Evolutionary conservation across 2,329 filamentous ascomycete species (phyloP), one percentile per base, ranked within the genome.

Genomic region (Clathrospora elynae): DNA sequence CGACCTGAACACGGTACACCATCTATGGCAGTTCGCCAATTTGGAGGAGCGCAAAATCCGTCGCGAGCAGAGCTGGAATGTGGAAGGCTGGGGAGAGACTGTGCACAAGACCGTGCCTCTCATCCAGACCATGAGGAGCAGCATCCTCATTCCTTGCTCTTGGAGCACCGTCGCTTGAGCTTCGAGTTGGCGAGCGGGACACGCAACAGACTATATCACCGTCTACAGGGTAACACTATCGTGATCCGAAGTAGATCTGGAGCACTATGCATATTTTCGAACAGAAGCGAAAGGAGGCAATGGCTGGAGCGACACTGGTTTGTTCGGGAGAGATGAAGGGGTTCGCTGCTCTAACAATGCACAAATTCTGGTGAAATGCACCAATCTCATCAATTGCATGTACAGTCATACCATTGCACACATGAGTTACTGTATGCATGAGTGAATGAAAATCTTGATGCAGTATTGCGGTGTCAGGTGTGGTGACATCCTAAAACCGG

Each of bases 31-130:
- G 69, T 99, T 97, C 76, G 91, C 92, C 58, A 89, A 99, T 71
- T 74, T 99, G 48, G 91, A 97, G 73, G 93, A 97, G 75, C 84
- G 93, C 55, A 93, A 95, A 71, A 76, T 88, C 23, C 83, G 90
- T 55, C 83, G 93, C 55, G 93, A 99, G 78, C 84, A 95, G 79
- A 96, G 91, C 71, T 99, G 93, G 93, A 83, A 84, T 54, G 83
- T 95, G 26, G 88, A 96, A 66, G 93, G 93, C 31, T 99, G 93
- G 93, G 90, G 88, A 37, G 89, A 96, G 65, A 96, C 92, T 16
- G 93, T 97, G 24, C 93, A 99, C 78, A 96, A 95, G 81, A 99
- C 93, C 1, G 93, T 99, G 32, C 93, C 93, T 20, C 79, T 99
- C 53, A 99, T 99, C 62, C 91, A 96, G 76, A 85, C 78, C 45